A percentile compares a stretch with the other conserved stretches of the same genome.
phyloP scores from a whole-genome alignment of 202 grass and related monocot genomes.

The Dendrocalamus latiflorus region DNA sequence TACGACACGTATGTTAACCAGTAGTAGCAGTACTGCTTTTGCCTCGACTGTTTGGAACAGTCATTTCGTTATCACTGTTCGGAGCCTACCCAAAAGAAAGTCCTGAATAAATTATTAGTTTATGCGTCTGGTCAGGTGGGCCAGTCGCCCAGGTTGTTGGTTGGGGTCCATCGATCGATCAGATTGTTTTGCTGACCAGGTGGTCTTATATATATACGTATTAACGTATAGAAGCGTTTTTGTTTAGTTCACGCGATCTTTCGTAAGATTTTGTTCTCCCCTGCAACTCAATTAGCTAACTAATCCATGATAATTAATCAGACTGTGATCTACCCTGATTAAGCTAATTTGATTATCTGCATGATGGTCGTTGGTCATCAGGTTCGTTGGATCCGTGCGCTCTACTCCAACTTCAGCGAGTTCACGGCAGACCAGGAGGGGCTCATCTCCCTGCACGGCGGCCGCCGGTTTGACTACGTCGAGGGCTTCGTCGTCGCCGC shows the following conservation, averaged over 20 bases:
- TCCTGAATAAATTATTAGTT: neutral
- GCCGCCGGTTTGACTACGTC: conserved; percentile 72
- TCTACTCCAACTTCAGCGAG: conserved; percentile 78
- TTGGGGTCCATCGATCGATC: neutral
- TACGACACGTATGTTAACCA: neutral
- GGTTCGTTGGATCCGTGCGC: conserved; percentile 86
- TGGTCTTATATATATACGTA: neutral
- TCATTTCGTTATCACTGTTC: neutral
- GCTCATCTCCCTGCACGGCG: conserved; percentile 57
- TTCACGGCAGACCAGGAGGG: conserved; percentile 83
- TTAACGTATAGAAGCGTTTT: neutral
- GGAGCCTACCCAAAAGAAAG: neutral
- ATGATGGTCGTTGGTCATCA: neutral
- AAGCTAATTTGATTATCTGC: neutral
- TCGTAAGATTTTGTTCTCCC: conserved; percentile 24
- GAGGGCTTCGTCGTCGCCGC: conserved; percentile 91
- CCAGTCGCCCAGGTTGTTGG: neutral
- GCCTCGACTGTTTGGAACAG: neutral
- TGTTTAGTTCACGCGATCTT: conserved; percentile 19
- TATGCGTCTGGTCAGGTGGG: conserved; percentile 5
- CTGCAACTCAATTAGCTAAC: neutral
- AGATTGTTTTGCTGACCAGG: conserved; percentile 14
- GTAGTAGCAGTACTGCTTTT: too few relatives aligned
- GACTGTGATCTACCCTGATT: neutral
- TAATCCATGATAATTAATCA: neutral